Evolutionary conservation across 2,329 filamentous ascomycete species (phyloP), one percentile per base, ranked within the genome.

Genomic region (Talaromyces albobiverticillius): DNA sequence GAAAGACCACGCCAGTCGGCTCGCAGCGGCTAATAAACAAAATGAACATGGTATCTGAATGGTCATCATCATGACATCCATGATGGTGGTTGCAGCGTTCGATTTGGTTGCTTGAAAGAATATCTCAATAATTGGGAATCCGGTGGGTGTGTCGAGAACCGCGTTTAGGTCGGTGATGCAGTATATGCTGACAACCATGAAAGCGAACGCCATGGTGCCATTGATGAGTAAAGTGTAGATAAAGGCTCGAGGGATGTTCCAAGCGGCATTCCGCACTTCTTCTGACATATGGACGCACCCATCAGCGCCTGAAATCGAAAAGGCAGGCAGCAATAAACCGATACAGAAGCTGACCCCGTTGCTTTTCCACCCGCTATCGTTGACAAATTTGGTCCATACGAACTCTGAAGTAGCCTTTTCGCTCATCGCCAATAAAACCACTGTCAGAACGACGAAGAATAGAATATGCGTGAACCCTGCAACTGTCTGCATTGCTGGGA

Each of bases 301-400:
- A 62, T 80, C 78, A 13, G 80, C 70, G 51, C 77, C 79, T 14
- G 75, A 75, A 56, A 79, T 79, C 32, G 72, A 68, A 73, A 76
- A 80, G 61, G 79, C 79, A 20, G 74, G n/a, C n/a, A n/a, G 73
- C 53, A 80, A 75, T 7, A 80, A 67, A 25, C 79, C 79, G 47
- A 79, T 74, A 42, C 80, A 75, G 65, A 79, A 80, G 18, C 76
- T 76, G 46, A 81, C 76, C 25, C 76, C 77, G 55, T 70, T 68
- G 42, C 70, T 64, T 13, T 11, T 11, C 77, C 76, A 80, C 18
- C 75, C 78, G 0, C 76, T 79, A 56, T 74, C 75, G 64, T 80
- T 81, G 67, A 77, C 74, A 60, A 80, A 80, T 36, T 71, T 78
- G 1, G 75, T 72, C 59, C 80, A 81, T 58, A 81, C 79, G 61